Conservation (phyloP, 2,329 filamentous ascomycete species). For the Hypocrella siamensis region DNA sequence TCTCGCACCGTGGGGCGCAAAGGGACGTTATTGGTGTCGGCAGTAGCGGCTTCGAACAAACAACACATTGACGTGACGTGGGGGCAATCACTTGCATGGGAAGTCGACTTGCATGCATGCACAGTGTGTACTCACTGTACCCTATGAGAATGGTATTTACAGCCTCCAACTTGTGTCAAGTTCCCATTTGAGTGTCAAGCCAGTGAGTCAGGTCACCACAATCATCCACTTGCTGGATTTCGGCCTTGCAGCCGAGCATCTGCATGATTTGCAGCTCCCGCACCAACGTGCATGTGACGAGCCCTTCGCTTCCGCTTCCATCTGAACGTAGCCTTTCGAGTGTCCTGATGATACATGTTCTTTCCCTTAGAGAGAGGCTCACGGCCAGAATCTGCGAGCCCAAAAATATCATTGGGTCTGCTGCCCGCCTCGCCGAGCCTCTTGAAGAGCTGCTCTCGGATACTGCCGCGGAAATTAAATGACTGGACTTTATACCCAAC, state of each 20-base stretch:
- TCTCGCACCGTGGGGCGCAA: constrained; percentile 17
- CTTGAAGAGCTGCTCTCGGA: too few relatives aligned
- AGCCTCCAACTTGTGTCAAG: not conserved
- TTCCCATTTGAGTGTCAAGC: constrained; percentile 28
- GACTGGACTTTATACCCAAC: constrained; percentile 42
- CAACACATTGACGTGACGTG: not conserved
- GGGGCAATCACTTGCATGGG: not conserved
- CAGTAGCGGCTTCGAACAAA: not conserved
- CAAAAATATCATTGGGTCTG: too few relatives aligned
- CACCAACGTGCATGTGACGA: constrained; percentile 14
- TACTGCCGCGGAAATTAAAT: constrained; percentile 21
- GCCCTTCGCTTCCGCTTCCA: not conserved
- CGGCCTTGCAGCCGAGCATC: constrained; percentile 57
- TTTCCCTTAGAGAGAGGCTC: not conserved
- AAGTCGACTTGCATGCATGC: too few relatives aligned
- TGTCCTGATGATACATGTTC: constrained; percentile 14
- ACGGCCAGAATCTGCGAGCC: too few relatives aligned
- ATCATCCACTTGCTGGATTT: constrained; percentile 57
- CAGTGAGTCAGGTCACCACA: constrained; percentile 32
- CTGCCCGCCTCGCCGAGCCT: too few relatives aligned
- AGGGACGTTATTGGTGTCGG: not conserved
- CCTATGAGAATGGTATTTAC: too few relatives aligned
- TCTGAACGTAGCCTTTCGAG: constrained; percentile 23
- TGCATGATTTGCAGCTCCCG: constrained; percentile 58
- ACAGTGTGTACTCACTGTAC: too few relatives aligned